These are phyloP conservation scores for Colletotrichum sp. DNA, from an alignment of 2,329 filamentous ascomycete genomes.

Conservation along the genomic window DNA sequence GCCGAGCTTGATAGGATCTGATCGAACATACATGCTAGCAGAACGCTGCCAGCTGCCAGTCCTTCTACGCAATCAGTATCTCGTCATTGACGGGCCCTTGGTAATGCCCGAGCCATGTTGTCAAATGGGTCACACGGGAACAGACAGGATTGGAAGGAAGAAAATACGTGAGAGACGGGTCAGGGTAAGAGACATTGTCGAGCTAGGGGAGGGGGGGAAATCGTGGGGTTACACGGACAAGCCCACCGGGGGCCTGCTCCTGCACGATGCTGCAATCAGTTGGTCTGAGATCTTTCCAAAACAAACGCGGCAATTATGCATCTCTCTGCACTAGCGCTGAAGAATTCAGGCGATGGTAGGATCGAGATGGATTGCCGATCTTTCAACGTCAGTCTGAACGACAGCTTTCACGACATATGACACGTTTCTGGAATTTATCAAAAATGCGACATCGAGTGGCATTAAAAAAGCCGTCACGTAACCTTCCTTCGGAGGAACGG, in stretches of 20 bases:
- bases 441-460: not conserved
- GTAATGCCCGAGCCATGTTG: not conserved
- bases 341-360: not conserved
- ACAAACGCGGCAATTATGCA: not conserved
- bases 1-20: not conserved
- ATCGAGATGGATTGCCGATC: not conserved
- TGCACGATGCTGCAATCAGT: conserved; percentile 15
- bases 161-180: not conserved
- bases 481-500: not conserved
- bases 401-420: not conserved
- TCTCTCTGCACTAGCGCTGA: not conserved
- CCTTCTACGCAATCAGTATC: no score
- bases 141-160: not conserved
- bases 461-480: not conserved
- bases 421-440: not conserved
- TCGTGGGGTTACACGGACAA: not conserved
- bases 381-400: not conserved
- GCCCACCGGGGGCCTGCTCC: not conserved
- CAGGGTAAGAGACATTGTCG: not conserved
- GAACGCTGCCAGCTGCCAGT: not conserved
- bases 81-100: not conserved
- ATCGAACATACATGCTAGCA: not conserved
- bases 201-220: not conserved
- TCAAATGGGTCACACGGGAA: not conserved
- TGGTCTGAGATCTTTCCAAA: not conserved